Evolutionary conservation across 2,329 filamentous ascomycete genomes (phyloP).

Genomic region (Paraconiothyrium sp.): DNA sequence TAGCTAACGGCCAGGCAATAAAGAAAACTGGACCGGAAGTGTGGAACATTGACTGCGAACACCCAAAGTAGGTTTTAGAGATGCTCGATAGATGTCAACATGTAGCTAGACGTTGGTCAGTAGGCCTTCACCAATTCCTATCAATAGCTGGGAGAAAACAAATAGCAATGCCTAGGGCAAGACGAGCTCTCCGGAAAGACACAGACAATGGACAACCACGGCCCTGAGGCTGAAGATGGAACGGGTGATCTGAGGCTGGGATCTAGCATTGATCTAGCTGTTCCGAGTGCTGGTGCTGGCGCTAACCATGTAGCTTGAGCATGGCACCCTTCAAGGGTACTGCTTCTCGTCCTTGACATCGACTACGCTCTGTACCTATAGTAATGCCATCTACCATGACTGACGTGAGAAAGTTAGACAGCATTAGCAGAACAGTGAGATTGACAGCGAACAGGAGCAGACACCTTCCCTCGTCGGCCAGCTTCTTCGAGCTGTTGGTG

Average conservation of each 20-base stretch:
- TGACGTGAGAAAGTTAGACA: not conserved
- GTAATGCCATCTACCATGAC: not conserved
- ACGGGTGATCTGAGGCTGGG: too few species aligned
- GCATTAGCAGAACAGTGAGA: not conserved
- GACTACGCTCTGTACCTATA: not conserved
- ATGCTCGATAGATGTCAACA: too few species aligned
- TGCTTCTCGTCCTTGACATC: not conserved
- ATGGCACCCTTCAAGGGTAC: not conserved
- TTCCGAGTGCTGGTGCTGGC: too few species aligned
- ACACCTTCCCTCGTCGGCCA: not conserved
- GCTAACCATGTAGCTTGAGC: not conserved
- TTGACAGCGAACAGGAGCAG: not conserved
- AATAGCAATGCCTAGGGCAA: too few species aligned
- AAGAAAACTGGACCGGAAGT: slow-evolving; percentile 1
- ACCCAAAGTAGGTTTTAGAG: not conserved
- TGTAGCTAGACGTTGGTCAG: too few species aligned
- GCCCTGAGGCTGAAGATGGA: too few species aligned
- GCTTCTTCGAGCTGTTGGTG: slow-evolving; percentile 1
- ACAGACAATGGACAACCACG: too few species aligned
- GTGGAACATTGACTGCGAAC: not conserved
- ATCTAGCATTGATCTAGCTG: too few species aligned
- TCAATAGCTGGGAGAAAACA: too few species aligned
- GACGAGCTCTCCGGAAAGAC: too few species aligned
- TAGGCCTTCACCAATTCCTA: too few species aligned
- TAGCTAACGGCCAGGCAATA: not conserved